Evolutionary conservation across 116 monocot genomes (phyloP).

Genomic region (Zostera marina): DNA sequence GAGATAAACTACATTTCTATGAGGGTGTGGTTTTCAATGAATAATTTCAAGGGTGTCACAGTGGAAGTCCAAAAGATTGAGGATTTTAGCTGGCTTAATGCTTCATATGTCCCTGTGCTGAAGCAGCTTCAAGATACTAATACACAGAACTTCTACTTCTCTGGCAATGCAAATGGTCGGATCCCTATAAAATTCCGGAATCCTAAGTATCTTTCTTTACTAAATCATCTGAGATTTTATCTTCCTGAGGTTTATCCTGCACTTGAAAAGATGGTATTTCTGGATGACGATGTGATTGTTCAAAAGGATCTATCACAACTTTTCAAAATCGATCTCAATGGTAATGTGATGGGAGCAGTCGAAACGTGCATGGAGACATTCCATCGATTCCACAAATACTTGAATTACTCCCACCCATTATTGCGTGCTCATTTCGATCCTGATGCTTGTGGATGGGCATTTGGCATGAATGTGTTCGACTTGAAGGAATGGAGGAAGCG

Average conservation of each 20-base stretch:
- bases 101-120: slow-evolving; percentile 50
- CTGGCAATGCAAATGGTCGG: slow-evolving; percentile 18
- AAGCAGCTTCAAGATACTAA: slow-evolving; percentile 55
- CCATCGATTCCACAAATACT: slow-evolving; percentile 63
- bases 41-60: slow-evolving; percentile 31
- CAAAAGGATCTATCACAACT: slow-evolving; percentile 46
- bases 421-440: slow-evolving; percentile 49
- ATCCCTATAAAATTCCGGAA: slow-evolving; percentile 52
- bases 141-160: slow-evolving; percentile 57
- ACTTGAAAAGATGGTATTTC: slow-evolving; percentile 45
- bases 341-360: slow-evolving; percentile 60
- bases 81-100: slow-evolving; percentile 60
- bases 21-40: slow-evolving; percentile 59
- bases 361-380: slow-evolving; percentile 77
- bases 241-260: slow-evolving; percentile 60
- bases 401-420: slow-evolving; percentile 53
- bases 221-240: slow-evolving; percentile 70
- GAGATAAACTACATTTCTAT: slow-evolving; percentile 55
- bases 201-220: slow-evolving; percentile 62
- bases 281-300: slow-evolving; percentile 66
- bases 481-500: slow-evolving; percentile 38
- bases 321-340: slow-evolving; percentile 38
- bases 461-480: slow-evolving; percentile 68
- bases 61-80: slow-evolving; percentile 59
- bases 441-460: slow-evolving; percentile 71